Percentiles rank a stretch among this genome's conserved stretches.
These are phyloP conservation scores for Salix brachista DNA, from an alignment of 345 rosid species.

Conservation along the genomic window DNA sequence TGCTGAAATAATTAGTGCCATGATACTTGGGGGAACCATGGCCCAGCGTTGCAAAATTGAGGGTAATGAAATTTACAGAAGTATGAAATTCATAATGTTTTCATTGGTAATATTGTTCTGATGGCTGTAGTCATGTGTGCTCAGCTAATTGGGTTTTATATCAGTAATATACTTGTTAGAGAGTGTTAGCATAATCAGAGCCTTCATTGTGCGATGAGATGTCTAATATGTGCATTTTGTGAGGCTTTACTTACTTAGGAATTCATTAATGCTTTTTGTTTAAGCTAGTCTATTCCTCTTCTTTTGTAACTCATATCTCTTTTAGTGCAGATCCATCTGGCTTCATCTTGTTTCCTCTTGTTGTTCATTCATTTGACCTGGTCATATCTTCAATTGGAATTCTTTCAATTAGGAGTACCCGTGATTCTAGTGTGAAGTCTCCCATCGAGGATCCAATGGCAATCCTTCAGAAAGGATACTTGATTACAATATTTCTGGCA, in stretches of 20 bases:
- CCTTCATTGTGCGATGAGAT: background rate
- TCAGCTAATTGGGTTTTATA: background rate
- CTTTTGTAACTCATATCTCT: constrained; percentile 14
- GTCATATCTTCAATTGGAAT: constrained; percentile 87
- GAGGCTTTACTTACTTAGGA: constrained; percentile 1
- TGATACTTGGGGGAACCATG: constrained; percentile 99
- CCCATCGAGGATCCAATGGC: constrained; percentile 93
- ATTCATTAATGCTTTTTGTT: constrained; percentile 1
- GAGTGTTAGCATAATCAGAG: background rate
- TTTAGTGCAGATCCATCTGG: constrained; percentile 91
- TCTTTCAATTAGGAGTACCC: constrained; percentile 78
- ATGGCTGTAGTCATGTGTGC: background rate
- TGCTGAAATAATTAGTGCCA: constrained; percentile 97
- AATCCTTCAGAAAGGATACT: constrained; percentile 96
- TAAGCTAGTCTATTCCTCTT: background rate
- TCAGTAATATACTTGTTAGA: background rate
- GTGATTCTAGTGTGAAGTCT: constrained; percentile 67
- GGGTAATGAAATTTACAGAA: constrained; percentile 33
- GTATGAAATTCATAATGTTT: background rate
- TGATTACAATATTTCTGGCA: constrained; percentile 75
- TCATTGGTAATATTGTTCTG: background rate
- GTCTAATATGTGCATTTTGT: background rate
- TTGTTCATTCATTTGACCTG: constrained; percentile 95
- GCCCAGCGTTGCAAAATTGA: constrained; percentile 87
- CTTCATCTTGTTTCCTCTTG: constrained; percentile 95